Base-by-base conservation (phyloP, 179 eudicot species). In the Beta lomatogona region DNA sequence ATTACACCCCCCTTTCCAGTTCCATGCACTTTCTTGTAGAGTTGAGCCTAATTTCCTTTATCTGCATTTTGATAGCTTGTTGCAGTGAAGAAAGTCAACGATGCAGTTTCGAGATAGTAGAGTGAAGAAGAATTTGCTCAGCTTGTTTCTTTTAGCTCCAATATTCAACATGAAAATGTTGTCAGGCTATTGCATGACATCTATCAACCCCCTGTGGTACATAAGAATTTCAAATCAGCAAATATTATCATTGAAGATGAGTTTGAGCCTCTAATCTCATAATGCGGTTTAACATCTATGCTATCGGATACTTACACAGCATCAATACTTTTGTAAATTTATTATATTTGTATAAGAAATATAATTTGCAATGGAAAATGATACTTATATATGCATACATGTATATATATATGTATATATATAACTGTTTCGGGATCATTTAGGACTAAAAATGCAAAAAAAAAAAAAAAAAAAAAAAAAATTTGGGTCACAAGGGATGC, bases 21-120 rank as follows among this genome's bases (percentile, higher is more conserved):
- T 72, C 9, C 59, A 22, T 72, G 11, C 44, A 52, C 25, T 69
- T 76, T 52, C 61, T 71, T 58, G 25, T 6, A 7, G 64, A 16
- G 28, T 31, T 73, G 48, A 75, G 75, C 50, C 75, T 28, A 41
- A 64, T 48, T 28, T 31, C 46, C 71, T 9, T 73, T 46, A 14
- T 18, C 1, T 63, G 67, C 11, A 9, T 73, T 60, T 54, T 41
- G 84, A 41, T 78, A 95, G 98, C 81, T 88, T 59, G 86, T 93
- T 77, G 98, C 97, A 16, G 92, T 95, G 82, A 95, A 92, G 92
- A 95, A 93, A 79, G 87, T 95, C 71, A 91, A 92, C 57, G 84
- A 76, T 16, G 87, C 85, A 44, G 81, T 86, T 74, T 88, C 87
- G 25, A 83, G 79, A 55, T 80, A 83, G 74, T 85, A 83, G 82